Base-by-base conservation (phyloP, 1,139 yeast species). In the Sugiyamaella pinicola region DNA sequence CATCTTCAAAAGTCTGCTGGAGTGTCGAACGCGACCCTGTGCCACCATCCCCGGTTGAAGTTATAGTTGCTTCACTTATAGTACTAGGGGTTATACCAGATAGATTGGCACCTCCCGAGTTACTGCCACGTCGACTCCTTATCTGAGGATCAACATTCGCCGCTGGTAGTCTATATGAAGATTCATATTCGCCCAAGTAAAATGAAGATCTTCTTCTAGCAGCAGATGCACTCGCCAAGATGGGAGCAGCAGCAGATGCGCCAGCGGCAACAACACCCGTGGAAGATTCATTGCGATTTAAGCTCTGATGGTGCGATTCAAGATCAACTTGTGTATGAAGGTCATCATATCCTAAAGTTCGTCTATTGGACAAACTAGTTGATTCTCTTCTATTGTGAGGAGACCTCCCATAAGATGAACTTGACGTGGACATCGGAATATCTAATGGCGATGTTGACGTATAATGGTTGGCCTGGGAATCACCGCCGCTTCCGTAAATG, bases 1-100 rank as follows among this genome's bases (percentile, higher is more conserved):
- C 96, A 58, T 87, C 95, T 42, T 85, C 89, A 37, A 82, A 85
- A 33, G 79, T 21, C 8, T 47, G 50, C 13, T 46, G 28, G 12
- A 37, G 13, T 10, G 26, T 26, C 17, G 49, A 37, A 3, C 47
- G 38, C n/a, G 38, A 29, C 7, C 38, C 43, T 12, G 42, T 37
- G 17, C 40, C 40, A 13, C n/a, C 17, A 17, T 18, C 28, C 5
- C 33, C 33, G 21, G 19, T 17, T 4, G 48, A 44, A 51, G 47
- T 31, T 48, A 48, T 10, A 29, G 49, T 22, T 49, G 47, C 34
- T 50, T 43, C n/a, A 24, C 18, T n/a, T 43, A 40, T 8, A 51
- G 35, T 18, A 28, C 52, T 29, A 21, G 37, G 38, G 13, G 57
- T 38, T 3, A 33, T 61, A 18, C 61, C 56, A 52, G 58, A 44